A percentile compares a stretch with the other conserved stretches of the same genome.
phyloP scores from a whole-genome alignment of 306 rosid genomes.

The Vigna nakashimae region DNA sequence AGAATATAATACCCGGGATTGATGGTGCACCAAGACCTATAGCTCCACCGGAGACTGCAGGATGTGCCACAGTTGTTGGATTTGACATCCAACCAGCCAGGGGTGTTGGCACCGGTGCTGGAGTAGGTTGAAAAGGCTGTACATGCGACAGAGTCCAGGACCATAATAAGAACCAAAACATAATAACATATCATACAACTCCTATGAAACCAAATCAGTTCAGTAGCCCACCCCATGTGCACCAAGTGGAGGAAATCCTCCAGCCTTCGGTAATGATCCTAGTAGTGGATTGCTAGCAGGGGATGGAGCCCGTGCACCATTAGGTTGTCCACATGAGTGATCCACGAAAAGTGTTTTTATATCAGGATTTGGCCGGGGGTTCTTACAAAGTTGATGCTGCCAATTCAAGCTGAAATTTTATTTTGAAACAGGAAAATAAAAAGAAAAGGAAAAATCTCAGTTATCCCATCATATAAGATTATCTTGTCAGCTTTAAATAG shows the following conservation, averaged over 20 bases:
- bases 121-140: conserved; percentile 93
- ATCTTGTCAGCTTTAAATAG: conserved; percentile 4
- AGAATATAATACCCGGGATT: conserved; percentile 70
- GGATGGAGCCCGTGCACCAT: conserved; percentile 97
- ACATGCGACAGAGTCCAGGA: conserved; percentile 18
- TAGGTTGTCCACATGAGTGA: conserved; percentile 98
- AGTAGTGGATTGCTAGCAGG: conserved; percentile 91
- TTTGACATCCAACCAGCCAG: conserved; percentile 99
- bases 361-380: conserved; percentile 98
- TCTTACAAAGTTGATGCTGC: conserved; percentile 99
- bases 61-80: conserved; percentile 84
- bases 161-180: conserved; percentile 26
- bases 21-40: conserved; percentile 98
- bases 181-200: conserved; percentile 18
- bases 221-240: conserved; percentile 87
- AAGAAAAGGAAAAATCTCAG: conserved; percentile 38
- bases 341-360: conserved; percentile 98
- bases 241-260: conserved; percentile 94
- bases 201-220: conserved; percentile 34
- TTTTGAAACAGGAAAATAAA: background rate
- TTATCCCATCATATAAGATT: conserved; percentile 10
- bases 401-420: conserved; percentile 84
- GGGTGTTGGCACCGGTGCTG: conserved; percentile 84
- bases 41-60: conserved; percentile 89
- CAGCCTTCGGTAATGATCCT: conserved; percentile 90